These are phyloP conservation scores for Xerocomus brunneocitrinus DNA, from an alignment of 768 basidiomycete genomes.

Conservation along the genomic window DNA sequence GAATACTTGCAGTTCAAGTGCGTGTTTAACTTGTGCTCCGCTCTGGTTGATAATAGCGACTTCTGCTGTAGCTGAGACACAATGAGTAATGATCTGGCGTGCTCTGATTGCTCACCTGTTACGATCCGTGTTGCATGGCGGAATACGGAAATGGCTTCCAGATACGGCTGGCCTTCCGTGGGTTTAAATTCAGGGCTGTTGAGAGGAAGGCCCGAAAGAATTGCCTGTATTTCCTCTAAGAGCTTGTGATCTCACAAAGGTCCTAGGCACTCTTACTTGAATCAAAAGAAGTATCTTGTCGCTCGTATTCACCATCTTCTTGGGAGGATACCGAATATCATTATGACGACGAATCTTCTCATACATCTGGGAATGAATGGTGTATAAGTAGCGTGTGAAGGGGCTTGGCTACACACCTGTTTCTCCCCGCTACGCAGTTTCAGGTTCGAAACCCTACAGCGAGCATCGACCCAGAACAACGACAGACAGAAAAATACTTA, in stretches of 20 bases:
- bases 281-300: conserved; percentile 82
- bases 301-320: conserved; percentile 60
- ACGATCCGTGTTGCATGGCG: conserved; percentile 74
- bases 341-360: conserved; percentile 65
- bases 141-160: conserved; percentile 69
- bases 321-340: conserved; percentile 77
- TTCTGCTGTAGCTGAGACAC: conserved; percentile 65
- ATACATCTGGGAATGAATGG: conserved; percentile 37
- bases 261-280: conserved; percentile 45
- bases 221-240: conserved; percentile 44
- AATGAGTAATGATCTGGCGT: conserved; percentile 2
- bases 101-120: conserved; percentile 45
- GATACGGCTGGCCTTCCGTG: conserved; percentile 62
- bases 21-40: conserved; percentile 66
- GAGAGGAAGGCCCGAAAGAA: conserved; percentile 67
- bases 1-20: conserved; percentile 63
- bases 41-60: conserved; percentile 61
- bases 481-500: conserved; percentile 27
- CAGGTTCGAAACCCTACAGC: conserved; percentile 55
- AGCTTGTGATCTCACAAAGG: neutral
- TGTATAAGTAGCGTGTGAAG: neutral
- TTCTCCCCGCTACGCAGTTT: conserved; percentile 77
- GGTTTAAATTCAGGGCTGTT: conserved; percentile 65
- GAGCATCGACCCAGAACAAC: neutral
- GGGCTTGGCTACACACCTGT: conserved; percentile 37